Conservation (phyloP, 2,329 filamentous ascomycete genomes). For the Scedosporium minutisporum region DNA sequence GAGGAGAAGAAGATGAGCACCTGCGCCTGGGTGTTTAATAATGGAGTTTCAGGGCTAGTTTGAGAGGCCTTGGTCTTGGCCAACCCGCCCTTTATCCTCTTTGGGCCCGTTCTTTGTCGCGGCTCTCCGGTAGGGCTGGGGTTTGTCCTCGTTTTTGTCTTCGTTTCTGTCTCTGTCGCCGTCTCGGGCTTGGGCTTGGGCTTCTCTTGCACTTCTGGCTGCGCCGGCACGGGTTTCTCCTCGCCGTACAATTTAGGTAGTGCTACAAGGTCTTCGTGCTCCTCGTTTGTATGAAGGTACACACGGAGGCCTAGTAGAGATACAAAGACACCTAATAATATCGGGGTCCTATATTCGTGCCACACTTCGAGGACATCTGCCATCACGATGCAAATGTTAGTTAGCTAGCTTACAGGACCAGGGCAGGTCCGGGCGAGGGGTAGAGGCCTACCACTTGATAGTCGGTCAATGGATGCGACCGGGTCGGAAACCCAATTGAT, state of each 20-base stretch:
- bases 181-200: conserved; percentile 5
- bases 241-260: conserved; percentile 26
- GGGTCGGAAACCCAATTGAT: neutral
- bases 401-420: neutral
- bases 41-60: conserved; percentile 8
- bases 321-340: conserved; percentile 29
- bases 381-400: neutral
- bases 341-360: conserved; percentile 35
- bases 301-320: conserved; percentile 28
- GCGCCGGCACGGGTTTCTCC: conserved; percentile 2
- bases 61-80: conserved; percentile 21
- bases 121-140: conserved; percentile 17
- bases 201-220: neutral
- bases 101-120: conserved; percentile 31
- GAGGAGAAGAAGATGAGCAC: conserved; percentile 83
- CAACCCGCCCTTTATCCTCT: conserved; percentile 37
- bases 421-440: neutral
- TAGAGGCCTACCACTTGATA: neutral
- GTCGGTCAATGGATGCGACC: neutral
- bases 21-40: conserved; percentile 44
- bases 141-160: conserved; percentile 4
- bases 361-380: conserved; percentile 31
- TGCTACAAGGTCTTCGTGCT: conserved; percentile 23
- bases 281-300: conserved; percentile 29
- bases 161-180: neutral